Conservation (phyloP, 2,329 filamentous ascomycete genomes). For the Nigrograna mackinnonii region DNA sequence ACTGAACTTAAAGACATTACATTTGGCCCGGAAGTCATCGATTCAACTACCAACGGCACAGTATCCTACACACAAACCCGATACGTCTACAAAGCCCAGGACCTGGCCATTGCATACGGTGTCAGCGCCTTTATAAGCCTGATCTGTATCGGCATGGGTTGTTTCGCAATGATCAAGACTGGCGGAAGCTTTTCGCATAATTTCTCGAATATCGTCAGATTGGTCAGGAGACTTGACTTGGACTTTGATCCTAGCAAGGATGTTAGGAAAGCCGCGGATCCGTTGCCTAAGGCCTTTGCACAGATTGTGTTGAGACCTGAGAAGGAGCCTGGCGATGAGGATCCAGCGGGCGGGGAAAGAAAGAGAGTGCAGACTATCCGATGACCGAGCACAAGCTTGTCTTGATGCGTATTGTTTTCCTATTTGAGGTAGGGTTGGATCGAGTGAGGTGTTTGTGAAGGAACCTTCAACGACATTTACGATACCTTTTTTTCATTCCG, state of each 20-base stretch:
- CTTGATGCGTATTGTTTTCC: no score
- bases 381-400: no score
- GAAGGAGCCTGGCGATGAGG: no score
- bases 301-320: no score
- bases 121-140: not conserved
- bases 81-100: not conserved
- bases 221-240: not conserved
- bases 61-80: not conserved
- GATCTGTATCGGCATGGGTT: not conserved
- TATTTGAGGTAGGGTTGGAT: no score
- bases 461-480: no score
- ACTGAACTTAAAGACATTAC: not conserved
- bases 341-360: no score
- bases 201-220: not conserved
- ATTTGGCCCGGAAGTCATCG: not conserved
- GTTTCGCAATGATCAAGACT: not conserved
- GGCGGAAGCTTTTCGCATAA: not conserved
- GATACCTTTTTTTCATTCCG: no score
- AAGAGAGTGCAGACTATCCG: no score
- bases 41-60: not conserved
- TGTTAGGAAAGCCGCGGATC: not conserved
- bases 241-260: not conserved
- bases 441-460: no score
- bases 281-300: no score
- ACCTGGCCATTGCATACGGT: conserved; percentile 1